Percentiles rank a stretch among this genome's conserved stretches.
These are phyloP conservation scores for Marvania coccoides DNA, from an alignment of 139 green algal genomes.

Conservation along the genomic window DNA sequence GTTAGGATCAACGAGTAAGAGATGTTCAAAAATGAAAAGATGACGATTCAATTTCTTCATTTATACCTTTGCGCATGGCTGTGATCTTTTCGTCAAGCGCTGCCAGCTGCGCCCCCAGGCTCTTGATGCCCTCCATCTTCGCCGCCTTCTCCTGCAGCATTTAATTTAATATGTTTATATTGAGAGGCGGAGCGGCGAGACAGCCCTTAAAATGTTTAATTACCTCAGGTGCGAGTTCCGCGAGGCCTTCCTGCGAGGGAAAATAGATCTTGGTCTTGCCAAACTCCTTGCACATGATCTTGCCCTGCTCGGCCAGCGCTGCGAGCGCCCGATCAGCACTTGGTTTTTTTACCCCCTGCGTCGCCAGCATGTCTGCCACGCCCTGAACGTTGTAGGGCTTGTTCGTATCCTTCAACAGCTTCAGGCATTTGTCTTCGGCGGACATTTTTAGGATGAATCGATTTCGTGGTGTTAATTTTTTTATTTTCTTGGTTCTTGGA, in stretches of 20 bases:
- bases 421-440: constrained; percentile 37
- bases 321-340: constrained; percentile 55
- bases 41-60: not conserved
- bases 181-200: not conserved
- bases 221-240: constrained; percentile 48
- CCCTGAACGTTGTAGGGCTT: constrained; percentile 54
- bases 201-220: not conserved
- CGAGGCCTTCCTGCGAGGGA: constrained; percentile 41
- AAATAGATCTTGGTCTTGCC: constrained; percentile 64
- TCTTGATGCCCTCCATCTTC: constrained; percentile 11
- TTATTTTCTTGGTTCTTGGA: too few species aligned
- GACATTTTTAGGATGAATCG: not conserved
- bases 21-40: not conserved
- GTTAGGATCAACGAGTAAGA: not conserved
- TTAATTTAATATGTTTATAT: not conserved
- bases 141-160: constrained; percentile 37
- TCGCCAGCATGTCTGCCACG: constrained; percentile 53
- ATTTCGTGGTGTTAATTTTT: too few species aligned
- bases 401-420: constrained; percentile 46
- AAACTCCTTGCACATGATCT: constrained; percentile 55
- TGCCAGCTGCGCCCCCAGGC: constrained; percentile 9
- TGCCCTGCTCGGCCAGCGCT: constrained; percentile 30
- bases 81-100: not conserved
- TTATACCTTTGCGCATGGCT: constrained; percentile 16
- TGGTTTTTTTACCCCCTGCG: constrained; percentile 63